Evolutionary conservation across 805 yeast species (phyloP).

Genomic region (Candida methanosorbosa): DNA sequence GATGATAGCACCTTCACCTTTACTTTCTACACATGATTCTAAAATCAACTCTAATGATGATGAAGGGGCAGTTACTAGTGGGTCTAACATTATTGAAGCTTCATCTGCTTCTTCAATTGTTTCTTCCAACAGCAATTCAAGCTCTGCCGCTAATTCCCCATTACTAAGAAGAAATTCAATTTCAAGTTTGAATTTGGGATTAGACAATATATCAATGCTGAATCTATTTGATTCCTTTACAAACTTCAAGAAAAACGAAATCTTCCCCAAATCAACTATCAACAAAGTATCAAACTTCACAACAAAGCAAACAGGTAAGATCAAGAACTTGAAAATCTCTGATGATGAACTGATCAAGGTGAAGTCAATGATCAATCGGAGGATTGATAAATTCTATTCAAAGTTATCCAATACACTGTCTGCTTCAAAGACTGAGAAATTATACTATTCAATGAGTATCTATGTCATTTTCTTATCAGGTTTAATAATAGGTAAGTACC

Average conservation of each 20-base stretch:
- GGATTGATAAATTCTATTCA: conserved; percentile 29
- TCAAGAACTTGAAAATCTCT: conserved; percentile 12
- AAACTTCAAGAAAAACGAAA: conserved; percentile 13
- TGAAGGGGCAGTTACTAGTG: no score
- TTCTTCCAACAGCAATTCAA: no score
- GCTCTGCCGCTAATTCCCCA: conserved; percentile 1
- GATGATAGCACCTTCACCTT: no score
- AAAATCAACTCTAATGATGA: no score
- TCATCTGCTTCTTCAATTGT: no score
- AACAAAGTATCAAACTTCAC: conserved; percentile 18
- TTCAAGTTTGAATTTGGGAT: conserved; percentile 9
- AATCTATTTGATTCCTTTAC: conserved; percentile 23
- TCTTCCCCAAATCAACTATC: no score
- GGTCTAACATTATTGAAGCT: no score
- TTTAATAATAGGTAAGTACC: conserved; percentile 65
- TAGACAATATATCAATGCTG: conserved; percentile 21
- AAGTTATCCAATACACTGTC: conserved; percentile 27
- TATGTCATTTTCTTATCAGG: conserved; percentile 66
- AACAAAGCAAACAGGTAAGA: conserved; percentile 14
- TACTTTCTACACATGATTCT: no score
- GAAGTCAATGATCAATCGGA: conserved; percentile 13
- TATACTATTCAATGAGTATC: conserved; percentile 70
- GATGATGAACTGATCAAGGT: conserved; percentile 21
- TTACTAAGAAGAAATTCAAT: conserved; percentile 8
- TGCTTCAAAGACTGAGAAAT: conserved; percentile 58